Conservation (phyloP, 768 basidiomycete genomes). For the Kwoniella dejecticola region DNA sequence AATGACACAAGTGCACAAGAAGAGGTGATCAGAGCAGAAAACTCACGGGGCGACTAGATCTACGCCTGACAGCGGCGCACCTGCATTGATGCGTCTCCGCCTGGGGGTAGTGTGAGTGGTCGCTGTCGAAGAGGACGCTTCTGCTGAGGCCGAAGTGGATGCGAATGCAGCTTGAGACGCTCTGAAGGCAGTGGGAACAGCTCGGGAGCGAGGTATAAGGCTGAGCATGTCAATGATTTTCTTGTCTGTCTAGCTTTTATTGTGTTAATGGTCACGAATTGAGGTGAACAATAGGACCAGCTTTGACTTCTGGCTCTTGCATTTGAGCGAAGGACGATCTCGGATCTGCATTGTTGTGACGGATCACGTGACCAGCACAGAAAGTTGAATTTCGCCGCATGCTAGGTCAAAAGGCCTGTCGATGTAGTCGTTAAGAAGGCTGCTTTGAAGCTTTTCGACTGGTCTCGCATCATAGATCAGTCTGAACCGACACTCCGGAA, state of each 20-base stretch:
- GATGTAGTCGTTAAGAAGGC: too few species aligned
- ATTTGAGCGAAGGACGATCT: too few species aligned
- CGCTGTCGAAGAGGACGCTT: conserved; percentile 4
- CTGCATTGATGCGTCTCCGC: conserved; percentile 1
- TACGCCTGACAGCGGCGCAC: conserved; percentile 13
- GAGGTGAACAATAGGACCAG: too few species aligned
- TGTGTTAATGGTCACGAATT: too few species aligned
- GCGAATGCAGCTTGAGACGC: not conserved
- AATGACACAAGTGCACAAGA: not conserved
- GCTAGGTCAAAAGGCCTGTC: too few species aligned
- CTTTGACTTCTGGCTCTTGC: too few species aligned
- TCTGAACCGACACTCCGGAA: not conserved
- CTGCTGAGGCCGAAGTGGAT: conserved; percentile 10
- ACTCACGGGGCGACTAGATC: conserved; percentile 52
- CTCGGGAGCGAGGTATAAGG: not conserved
- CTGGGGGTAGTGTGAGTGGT: not conserved
- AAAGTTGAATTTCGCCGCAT: not conserved
- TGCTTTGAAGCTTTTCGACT: too few species aligned
- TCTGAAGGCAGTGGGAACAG: not conserved
- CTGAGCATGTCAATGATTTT: not conserved
- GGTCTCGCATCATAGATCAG: not conserved
- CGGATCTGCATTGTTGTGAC: not conserved
- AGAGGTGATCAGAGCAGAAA: too few species aligned
- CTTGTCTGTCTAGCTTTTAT: too few species aligned
- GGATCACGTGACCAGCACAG: not conserved